Percentiles rank a stretch among this genome's conserved stretches.
These are phyloP conservation scores for Rosa rugosa DNA, from an alignment of 306 rosid genomes.

Conservation along the genomic window DNA sequence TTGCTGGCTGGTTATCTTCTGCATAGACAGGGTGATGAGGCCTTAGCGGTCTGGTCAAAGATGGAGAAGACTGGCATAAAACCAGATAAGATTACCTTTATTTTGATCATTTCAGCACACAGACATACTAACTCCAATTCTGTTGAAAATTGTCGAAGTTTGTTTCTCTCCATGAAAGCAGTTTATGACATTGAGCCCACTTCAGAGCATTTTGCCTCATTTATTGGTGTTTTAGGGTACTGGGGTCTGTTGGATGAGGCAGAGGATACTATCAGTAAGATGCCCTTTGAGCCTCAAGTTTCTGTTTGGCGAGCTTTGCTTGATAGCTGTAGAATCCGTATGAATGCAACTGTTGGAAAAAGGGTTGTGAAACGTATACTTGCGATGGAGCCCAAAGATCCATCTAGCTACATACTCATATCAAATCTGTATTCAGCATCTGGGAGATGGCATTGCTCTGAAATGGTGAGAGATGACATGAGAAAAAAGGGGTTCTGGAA, in stretches of 20 bases:
- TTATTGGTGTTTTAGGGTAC: constrained; percentile 75
- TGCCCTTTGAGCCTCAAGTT: constrained; percentile 60
- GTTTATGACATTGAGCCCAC: constrained; percentile 55
- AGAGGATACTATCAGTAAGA: constrained; percentile 53
- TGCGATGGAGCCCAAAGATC: constrained; percentile 65
- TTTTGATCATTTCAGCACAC: constrained; percentile 74
- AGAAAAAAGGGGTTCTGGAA: constrained; percentile 70
- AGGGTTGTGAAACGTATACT: constrained; percentile 57
- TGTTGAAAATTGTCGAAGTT: constrained; percentile 57
- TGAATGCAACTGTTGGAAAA: constrained; percentile 53
- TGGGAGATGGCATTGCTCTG: constrained; percentile 87
- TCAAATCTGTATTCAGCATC: constrained; percentile 84
- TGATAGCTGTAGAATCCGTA: constrained; percentile 61
- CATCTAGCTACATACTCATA: constrained; percentile 66
- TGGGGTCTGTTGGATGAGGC: constrained; percentile 89
- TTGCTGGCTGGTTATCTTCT: constrained; percentile 73
- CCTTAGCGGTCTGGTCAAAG: constrained; percentile 62
- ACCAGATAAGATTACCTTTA: constrained; percentile 57
- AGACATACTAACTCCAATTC: constrained; percentile 56
- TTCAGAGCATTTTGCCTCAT: constrained; percentile 67
- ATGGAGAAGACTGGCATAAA: constrained; percentile 66
- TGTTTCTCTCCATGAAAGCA: constrained; percentile 59
- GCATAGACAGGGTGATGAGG: constrained; percentile 66
- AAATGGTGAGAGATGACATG: constrained; percentile 65
- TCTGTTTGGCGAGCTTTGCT: constrained; percentile 85